Evolutionary conservation across 2,329 filamentous ascomycete species (phyloP), one percentile per base, ranked within the genome.

Genomic region (Emmonsiellopsis sp.): DNA sequence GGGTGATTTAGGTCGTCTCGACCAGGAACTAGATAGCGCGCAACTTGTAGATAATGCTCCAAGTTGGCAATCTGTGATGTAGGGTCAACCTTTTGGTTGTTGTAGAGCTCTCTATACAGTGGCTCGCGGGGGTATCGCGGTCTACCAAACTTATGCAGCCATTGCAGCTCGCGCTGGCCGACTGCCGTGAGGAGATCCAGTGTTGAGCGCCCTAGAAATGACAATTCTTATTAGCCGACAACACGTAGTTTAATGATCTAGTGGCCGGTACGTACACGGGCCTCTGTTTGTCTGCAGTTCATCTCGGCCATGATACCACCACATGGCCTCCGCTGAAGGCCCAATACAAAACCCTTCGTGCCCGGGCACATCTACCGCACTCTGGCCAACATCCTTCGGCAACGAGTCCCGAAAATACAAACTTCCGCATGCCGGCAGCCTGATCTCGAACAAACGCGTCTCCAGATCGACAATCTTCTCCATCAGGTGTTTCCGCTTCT

Each of bases 1-100:
- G 53, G 50, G 16, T 3, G 20, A 30, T 58, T 72, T 67, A 68
- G 67, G 71, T 54, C 72, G n/a, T 37, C 10, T 31, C 20, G 11
- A 10, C 1, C 20, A 16, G 13, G 50, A 10, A 45, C 47, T 35
- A 55, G 30, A 35, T 55, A 45, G 2, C 35, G 43, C 1, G 47
- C 50, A 32, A 57, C 37, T 20, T 49, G 34, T 10, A 57, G 13
- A 16, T 55, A 57, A 13, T 57, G 35, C n/a, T 8, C 9, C 2
- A 15, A 15, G 49, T 41, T 11, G 20, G 20, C 34, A 16, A 51
- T 11, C 1, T 56, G 44, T n/a, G 56, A 48, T 15, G 40, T n/a
- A 46, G 55, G 57, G 11, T 34, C 40, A 8, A 30, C 46, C 30
- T 16, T 16, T 41, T 47, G 40, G 26, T 16, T 32, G 45, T 34